A percentile compares a stretch with the other conserved stretches of the same genome.
These are phyloP conservation scores for Claviceps fusiformis DNA, from an alignment of 2,329 filamentous ascomycete species.

Conservation along the genomic window DNA sequence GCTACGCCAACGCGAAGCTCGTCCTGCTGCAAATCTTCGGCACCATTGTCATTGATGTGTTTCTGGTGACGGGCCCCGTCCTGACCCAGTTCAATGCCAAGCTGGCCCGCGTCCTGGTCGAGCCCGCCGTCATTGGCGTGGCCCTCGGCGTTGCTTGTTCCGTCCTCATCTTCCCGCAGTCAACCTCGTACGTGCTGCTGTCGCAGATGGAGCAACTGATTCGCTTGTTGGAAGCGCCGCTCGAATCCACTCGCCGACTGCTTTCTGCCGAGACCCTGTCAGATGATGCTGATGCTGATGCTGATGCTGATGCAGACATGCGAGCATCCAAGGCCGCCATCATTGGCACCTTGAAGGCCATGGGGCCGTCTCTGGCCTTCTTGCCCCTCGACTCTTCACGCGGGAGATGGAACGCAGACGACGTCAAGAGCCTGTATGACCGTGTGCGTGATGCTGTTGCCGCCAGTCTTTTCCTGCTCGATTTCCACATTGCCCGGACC, in stretches of 20 bases:
- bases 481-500: constrained; percentile 26
- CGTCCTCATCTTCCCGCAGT: constrained; percentile 34
- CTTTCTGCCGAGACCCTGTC: constrained; percentile 10
- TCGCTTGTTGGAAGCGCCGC: constrained; percentile 16
- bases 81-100: constrained; percentile 26
- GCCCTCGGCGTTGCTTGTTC: constrained; percentile 30
- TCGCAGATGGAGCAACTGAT: constrained; percentile 18
- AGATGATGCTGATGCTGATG: constrained; percentile 10
- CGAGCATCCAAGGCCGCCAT: constrained; percentile 14
- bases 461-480: constrained; percentile 22
- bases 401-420: constrained; percentile 30
- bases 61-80: constrained; percentile 28
- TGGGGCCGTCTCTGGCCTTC: constrained; percentile 27
- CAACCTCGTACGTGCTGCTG: constrained; percentile 31
- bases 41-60: constrained; percentile 32
- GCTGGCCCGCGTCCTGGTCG: constrained; percentile 25
- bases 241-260: constrained; percentile 17
- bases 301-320: constrained; percentile 6
- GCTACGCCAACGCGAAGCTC: constrained; percentile 31
- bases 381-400: constrained; percentile 32
- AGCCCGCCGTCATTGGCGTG: constrained; percentile 31
- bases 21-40: constrained; percentile 30
- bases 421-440: constrained; percentile 24
- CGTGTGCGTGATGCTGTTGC: constrained; percentile 22
- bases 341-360: constrained; percentile 22